Evolutionary conservation across 129 eudicot genomes (phyloP).

Genomic region (Logfia minima): DNA sequence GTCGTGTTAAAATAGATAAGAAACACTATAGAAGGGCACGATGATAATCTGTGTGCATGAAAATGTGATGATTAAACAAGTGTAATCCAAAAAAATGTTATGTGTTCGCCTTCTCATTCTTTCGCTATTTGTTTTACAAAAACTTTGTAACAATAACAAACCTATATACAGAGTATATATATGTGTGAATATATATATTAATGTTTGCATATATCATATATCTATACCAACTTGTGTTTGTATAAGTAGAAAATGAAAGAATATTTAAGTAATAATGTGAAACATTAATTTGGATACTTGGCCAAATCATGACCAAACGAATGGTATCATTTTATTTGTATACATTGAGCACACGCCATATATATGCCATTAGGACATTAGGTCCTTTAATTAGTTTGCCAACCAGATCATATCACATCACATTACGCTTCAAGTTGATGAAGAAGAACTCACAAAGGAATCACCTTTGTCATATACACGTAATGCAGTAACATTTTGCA

Average conservation of each 20-base stretch:
- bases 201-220: not conserved
- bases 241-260: constrained; percentile 12
- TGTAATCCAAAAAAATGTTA: no score
- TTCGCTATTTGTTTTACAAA: no score
- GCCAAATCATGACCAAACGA: constrained; percentile 19
- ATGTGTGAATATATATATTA: no score
- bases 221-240: constrained; percentile 18
- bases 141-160: not conserved
- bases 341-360: constrained; percentile 11
- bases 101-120: no score
- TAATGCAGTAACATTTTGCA: not conserved
- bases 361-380: not conserved
- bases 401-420: constrained; percentile 14
- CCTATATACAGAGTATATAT: not conserved
- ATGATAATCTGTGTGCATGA: no score
- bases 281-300: constrained; percentile 12
- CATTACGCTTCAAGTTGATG: constrained; percentile 24
- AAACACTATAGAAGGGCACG: no score
- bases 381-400: constrained; percentile 30
- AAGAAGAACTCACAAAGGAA: constrained; percentile 17
- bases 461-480: not conserved
- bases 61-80: no score
- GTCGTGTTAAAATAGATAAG: no score
- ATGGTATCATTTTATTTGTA: constrained; percentile 30
- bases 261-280: constrained; percentile 16